Conservation (phyloP, 352 stramenopile species). For the Phytophthora pseudosyringae region DNA sequence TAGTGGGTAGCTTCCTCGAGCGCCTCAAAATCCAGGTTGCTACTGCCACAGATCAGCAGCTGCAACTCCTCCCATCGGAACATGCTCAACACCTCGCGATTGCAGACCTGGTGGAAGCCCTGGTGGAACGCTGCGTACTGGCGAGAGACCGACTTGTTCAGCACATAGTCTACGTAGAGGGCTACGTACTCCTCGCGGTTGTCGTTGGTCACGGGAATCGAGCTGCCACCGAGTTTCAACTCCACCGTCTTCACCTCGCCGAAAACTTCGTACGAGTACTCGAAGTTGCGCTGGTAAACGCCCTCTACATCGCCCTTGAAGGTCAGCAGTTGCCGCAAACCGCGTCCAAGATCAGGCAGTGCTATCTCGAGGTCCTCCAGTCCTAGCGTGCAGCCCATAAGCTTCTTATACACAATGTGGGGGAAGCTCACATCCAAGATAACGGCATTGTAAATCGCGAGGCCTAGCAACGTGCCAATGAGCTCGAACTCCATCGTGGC, state of each 20-base stretch:
- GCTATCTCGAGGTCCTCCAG: conserved; percentile 66
- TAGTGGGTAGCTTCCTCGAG: conserved; percentile 79
- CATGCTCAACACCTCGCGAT: conserved; percentile 73
- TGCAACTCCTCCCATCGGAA: conserved; percentile 86
- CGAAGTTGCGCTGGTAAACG: conserved; percentile 76
- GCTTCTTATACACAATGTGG: conserved; percentile 85
- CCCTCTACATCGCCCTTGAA: conserved; percentile 77
- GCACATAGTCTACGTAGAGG: conserved; percentile 77
- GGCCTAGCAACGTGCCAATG: conserved; percentile 79
- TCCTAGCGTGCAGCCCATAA: conserved; percentile 61
- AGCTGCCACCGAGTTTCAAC: conserved; percentile 64
- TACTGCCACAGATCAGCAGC: conserved; percentile 76
- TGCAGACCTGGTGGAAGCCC: conserved; percentile 80
- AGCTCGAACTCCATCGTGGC: conserved; percentile 87
- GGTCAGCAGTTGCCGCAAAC: conserved; percentile 66
- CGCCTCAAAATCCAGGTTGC: conserved; percentile 80
- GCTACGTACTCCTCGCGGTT: conserved; percentile 79
- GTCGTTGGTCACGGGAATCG: conserved; percentile 64
- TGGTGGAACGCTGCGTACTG: conserved; percentile 80
- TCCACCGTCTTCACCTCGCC: conserved; percentile 82
- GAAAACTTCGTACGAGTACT: conserved; percentile 86
- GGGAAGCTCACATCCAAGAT: conserved; percentile 87
- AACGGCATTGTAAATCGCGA: conserved; percentile 89
- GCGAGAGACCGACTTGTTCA: conserved; percentile 61
- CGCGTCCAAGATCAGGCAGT: conserved; percentile 66